These are phyloP conservation scores for Plantago coronopus DNA, from an alignment of 305 asterid genomes.

Conservation along the genomic window DNA sequence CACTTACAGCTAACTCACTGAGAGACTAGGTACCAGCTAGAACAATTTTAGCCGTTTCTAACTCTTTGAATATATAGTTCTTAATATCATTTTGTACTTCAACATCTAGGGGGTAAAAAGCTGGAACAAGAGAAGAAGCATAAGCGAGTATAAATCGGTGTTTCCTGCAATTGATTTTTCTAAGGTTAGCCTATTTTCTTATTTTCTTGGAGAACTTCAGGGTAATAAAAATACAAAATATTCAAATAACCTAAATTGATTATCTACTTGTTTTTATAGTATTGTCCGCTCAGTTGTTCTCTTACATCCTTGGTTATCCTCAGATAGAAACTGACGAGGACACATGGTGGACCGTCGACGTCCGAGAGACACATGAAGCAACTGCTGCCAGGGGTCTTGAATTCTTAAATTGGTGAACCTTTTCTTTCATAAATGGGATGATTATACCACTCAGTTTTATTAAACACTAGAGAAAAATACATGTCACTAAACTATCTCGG, in stretches of 20 bases:
- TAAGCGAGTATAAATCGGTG: constrained; percentile 59
- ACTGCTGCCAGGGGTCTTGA: constrained; percentile 48
- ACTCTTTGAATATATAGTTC: neutral
- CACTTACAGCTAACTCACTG: neutral
- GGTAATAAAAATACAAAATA: neutral
- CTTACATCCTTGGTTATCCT: constrained; percentile 9
- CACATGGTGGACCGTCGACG: constrained; percentile 39
- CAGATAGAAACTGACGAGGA: constrained; percentile 56
- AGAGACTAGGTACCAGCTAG: neutral
- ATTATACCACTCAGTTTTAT: neutral
- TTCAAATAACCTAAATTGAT: neutral
- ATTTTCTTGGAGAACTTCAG: neutral
- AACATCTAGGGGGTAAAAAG: constrained; percentile 80
- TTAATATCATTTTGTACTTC: constrained; percentile 13
- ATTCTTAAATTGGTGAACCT: constrained; percentile 46
- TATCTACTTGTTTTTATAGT: no score
- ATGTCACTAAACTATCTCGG: neutral
- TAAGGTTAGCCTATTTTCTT: constrained; percentile 47
- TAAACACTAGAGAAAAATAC: neutral
- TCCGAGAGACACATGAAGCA: constrained; percentile 45
- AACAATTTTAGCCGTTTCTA: constrained; percentile 4
- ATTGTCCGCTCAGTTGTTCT: constrained; percentile 5
- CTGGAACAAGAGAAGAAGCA: constrained; percentile 91
- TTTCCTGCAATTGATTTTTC: constrained; percentile 95
- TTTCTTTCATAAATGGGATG: neutral